A percentile compares a stretch with the other conserved stretches of the same genome.
phyloP scores from a whole-genome alignment of 495 filamentous ascomycete genomes.

The Tuber borchii region DNA sequence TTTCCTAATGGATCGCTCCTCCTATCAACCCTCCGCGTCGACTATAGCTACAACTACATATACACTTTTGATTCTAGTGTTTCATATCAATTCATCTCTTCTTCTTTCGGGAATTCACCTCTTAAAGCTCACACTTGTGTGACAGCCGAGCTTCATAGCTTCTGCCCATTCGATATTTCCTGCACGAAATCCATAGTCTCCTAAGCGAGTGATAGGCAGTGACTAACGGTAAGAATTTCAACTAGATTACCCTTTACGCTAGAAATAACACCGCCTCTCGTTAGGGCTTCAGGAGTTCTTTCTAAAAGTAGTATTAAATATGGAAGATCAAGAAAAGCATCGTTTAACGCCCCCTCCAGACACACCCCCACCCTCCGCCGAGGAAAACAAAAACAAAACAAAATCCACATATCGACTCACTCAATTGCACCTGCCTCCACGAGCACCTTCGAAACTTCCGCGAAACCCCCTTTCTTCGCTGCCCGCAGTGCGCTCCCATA shows the following conservation, averaged over 20 bases:
- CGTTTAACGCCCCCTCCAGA: not conserved
- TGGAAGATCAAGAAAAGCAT: not conserved
- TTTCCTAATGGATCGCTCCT: not conserved
- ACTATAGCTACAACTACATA: not conserved
- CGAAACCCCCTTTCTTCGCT: not conserved
- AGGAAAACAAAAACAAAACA: not conserved
- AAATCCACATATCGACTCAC: not conserved
- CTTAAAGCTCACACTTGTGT: not conserved
- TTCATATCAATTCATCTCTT: not conserved
- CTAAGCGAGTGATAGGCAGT: not conserved
- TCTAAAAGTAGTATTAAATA: not conserved
- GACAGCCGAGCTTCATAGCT: not conserved
- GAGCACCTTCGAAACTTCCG: not conserved
- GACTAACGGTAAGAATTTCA: not conserved
- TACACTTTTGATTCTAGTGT: not conserved
- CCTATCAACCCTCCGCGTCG: not conserved
- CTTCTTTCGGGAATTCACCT: not conserved
- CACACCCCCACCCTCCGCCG: not conserved
- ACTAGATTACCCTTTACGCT: not conserved
- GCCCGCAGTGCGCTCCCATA: constrained; percentile 6
- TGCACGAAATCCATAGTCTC: not conserved
- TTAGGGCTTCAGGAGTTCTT: not conserved
- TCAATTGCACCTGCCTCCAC: not conserved
- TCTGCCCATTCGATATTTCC: not conserved
- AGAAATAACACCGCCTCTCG: not conserved